A percentile compares a stretch with the other conserved stretches of the same genome.
Conservation (phyloP, 1,139 yeast species). For the Taphrina wiesneri region DNA sequence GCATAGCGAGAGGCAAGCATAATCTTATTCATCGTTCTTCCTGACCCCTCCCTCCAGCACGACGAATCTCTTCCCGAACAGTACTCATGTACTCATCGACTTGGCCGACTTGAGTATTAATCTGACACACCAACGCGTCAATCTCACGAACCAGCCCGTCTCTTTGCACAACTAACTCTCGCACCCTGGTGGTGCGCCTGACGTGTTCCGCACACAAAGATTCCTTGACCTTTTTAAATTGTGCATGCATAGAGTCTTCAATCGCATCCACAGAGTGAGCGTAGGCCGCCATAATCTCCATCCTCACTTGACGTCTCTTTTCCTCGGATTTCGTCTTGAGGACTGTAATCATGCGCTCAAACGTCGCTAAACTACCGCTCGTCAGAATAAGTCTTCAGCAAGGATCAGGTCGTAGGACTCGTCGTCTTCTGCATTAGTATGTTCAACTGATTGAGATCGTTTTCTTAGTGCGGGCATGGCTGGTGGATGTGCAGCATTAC, state of each 20-base stretch:
- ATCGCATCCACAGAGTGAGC: not conserved
- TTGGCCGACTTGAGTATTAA: not conserved
- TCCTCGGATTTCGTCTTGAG: not conserved
- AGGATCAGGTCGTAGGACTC: slow-evolving; percentile 6
- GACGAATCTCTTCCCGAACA: not conserved
- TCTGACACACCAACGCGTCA: not conserved
- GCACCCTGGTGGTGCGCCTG: not conserved
- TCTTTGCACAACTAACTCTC: not conserved
- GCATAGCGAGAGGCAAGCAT: not conserved
- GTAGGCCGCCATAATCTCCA: not conserved
- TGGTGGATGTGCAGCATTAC: not conserved
- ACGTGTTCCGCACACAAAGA: not conserved
- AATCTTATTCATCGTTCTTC: not conserved
- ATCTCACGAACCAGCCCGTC: not conserved
- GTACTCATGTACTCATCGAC: not conserved
- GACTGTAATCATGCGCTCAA: not conserved
- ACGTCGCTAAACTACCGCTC: not conserved
- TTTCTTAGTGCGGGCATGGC: not conserved
- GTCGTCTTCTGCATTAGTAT: not conserved
- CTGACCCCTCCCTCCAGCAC: too few relatives aligned
- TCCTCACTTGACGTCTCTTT: not conserved
- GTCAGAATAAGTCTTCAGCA: not conserved
- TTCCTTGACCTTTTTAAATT: not conserved
- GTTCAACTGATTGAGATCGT: not conserved
- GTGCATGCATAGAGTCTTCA: not conserved